Conservation (phyloP, 2,329 filamentous ascomycete species). For the Aspergillus versicolor region DNA sequence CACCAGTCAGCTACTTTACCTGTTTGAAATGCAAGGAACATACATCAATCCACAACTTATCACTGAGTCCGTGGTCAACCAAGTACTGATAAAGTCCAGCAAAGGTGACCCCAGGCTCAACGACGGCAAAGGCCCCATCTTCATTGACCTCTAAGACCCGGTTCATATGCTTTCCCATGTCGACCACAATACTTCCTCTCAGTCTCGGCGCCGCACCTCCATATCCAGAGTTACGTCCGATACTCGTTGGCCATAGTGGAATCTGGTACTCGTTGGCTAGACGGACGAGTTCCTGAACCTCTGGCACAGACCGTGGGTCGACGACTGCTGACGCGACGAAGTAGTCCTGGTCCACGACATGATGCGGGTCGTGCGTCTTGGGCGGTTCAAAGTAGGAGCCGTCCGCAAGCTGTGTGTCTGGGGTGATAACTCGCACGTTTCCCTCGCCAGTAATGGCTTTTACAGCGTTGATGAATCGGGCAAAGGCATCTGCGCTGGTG, state of each 20-base stretch:
- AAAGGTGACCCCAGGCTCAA: conserved; percentile 59
- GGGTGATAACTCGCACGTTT: neutral
- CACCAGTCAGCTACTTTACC: neutral
- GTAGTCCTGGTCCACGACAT: neutral
- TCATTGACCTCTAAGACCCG: conserved; percentile 52
- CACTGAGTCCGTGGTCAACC: neutral
- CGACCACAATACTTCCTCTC: conserved; percentile 46
- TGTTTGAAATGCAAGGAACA: no score
- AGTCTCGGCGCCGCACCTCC: conserved; percentile 51
- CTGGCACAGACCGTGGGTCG: neutral
- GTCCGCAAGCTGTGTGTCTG: neutral
- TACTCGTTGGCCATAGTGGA: neutral
- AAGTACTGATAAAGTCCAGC: conserved; percentile 48
- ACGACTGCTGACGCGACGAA: neutral
- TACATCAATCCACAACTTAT: neutral
- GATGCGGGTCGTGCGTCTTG: neutral
- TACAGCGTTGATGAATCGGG: neutral
- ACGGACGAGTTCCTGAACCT: neutral
- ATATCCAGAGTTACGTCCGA: conserved; percentile 49
- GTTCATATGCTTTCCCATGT: conserved; percentile 48
- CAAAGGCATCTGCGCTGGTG: neutral
- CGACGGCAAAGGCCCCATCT: conserved; percentile 51
- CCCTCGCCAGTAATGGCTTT: neutral
- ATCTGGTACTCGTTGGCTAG: neutral
- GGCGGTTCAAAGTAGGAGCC: neutral